phyloP scores from a whole-genome alignment of 2,329 filamentous ascomycete species.

The Coniochaeta sp. region DNA sequence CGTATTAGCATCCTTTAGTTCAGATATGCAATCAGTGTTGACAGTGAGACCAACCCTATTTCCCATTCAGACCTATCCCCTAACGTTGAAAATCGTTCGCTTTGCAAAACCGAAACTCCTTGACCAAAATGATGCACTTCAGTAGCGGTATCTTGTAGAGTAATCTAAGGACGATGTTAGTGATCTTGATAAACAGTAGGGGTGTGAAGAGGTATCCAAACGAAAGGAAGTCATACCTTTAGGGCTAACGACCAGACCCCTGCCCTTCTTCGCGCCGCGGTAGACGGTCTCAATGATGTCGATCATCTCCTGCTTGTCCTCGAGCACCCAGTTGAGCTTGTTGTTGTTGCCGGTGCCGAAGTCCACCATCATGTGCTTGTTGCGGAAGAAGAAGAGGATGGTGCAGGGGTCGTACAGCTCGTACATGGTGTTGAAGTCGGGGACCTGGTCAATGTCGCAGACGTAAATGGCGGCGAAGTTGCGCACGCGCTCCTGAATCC shows the following conservation, averaged over 20 bases:
- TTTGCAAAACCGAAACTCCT: not conserved
- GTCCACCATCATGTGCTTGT: constrained; percentile 99
- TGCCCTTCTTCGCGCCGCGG: constrained; percentile 94
- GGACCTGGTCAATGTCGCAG: constrained; percentile 85
- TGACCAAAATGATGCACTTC: not conserved
- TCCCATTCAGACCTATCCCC: not conserved
- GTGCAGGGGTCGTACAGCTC: constrained; percentile 59
- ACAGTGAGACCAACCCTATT: constrained; percentile 2
- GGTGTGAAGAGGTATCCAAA: constrained; percentile 39
- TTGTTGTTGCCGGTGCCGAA: constrained; percentile 98
- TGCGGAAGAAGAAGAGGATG: constrained; percentile 70
- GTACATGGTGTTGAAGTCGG: constrained; percentile 96
- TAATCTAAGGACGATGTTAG: constrained; percentile 51
- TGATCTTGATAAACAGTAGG: constrained; percentile 57
- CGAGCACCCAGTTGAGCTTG: constrained; percentile 91
- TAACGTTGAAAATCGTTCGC: not conserved
- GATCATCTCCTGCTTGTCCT: constrained; percentile 97
- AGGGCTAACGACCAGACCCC: constrained; percentile 91
- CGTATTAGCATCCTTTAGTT: not conserved
- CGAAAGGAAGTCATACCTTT: constrained; percentile 49
- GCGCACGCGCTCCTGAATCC: constrained; percentile 86
- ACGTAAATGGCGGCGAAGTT: constrained; percentile 91
- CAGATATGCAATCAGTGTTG: not conserved
- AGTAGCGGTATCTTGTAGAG: constrained; percentile 48
- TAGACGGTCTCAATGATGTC: constrained; percentile 99